Base-by-base conservation (phyloP, 2,329 filamentous ascomycete genomes). In the Gliomastix tumulicola region DNA sequence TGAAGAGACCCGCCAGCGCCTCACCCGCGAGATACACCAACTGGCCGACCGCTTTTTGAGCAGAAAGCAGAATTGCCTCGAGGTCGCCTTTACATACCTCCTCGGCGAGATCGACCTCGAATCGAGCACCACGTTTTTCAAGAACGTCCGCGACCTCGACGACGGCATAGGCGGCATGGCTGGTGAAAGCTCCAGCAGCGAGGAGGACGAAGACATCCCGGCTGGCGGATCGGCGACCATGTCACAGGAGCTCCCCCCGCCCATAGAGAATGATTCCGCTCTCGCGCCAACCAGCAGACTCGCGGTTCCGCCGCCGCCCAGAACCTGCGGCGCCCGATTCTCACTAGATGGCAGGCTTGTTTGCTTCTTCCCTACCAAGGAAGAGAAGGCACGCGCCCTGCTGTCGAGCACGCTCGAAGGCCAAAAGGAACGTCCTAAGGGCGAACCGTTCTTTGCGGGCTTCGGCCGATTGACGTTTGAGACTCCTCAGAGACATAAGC, bases 131-230 rank as follows among this genome's bases (percentile, higher is more conserved):
- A 72, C 69, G 1, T 72, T 76, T 42, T 79, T 82, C 49, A 76
- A 77, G 43, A 76, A 76, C 43, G 75, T 82, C 10, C 71, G 79
- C 44, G 80, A 84, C 44, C 57, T 79, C 7, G 68, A 70, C 32
- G 50, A 37, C 13, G 30, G 16, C 10, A 25, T 75, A 6, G 74
- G 71, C 40, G 75, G 63, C 4, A 57, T 79, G 23, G 71, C 66
- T 21, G 84, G 85, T 39, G 87, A 92, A 45, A 90, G 86, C 46
- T 96, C 88, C 4, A 94, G 86, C 49, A 94, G 85, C 49, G 85
- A 89, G 45, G 86, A 89, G 17, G 85, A 88, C 27, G 66, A 66
- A 32, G 66, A 71, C 18, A 71, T 74, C 10, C 66, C 68, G 1
- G 54, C 68, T 3, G 69, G 70, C 4, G 70, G 68, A 15, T 74